These are phyloP conservation scores for Globisporangium rhizosaccharum DNA, from an alignment of 352 stramenopile species.

Conservation along the genomic window DNA sequence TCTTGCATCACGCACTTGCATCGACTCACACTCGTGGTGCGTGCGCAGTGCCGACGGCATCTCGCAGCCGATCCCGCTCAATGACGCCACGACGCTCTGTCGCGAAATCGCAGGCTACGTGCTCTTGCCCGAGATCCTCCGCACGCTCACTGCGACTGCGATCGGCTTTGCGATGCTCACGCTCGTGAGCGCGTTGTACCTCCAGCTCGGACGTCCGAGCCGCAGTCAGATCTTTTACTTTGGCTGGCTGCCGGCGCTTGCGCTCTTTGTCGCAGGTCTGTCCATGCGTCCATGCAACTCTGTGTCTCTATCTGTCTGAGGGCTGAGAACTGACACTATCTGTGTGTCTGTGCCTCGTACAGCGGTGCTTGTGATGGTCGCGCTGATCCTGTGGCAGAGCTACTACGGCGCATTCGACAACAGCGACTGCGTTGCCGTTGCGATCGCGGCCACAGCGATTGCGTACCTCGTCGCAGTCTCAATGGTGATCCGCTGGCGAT, in stretches of 20 bases:
- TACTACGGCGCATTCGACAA: constrained; percentile 55
- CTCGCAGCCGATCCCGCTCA: constrained; percentile 12
- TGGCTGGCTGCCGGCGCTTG: constrained; percentile 43
- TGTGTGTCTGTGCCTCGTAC: background rate
- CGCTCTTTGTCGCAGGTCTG: constrained; percentile 42
- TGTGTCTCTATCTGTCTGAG: background rate
- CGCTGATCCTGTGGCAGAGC: constrained; percentile 53
- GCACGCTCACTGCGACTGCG: constrained; percentile 35
- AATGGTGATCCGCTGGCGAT: constrained; percentile 75
- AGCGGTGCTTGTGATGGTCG: constrained; percentile 40
- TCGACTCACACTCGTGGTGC: background rate
- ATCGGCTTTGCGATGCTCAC: constrained; percentile 45
- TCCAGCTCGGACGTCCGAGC: constrained; percentile 62
- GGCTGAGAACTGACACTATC: background rate
- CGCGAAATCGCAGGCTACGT: constrained; percentile 18
- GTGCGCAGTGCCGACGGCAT: constrained; percentile 7
- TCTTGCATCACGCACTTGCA: background rate
- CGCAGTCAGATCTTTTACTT: constrained; percentile 54
- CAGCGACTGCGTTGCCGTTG: constrained; percentile 68
- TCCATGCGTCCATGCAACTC: background rate
- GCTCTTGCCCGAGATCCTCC: constrained; percentile 27
- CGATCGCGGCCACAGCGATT: constrained; percentile 58
- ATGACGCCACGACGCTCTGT: constrained; percentile 27
- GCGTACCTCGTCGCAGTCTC: constrained; percentile 61
- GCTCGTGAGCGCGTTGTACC: constrained; percentile 42